Percentiles rank a stretch among this genome's conserved stretches.
These are phyloP conservation scores for Nidularia sp. DNA, from an alignment of 768 basidiomycete species.

Conservation along the genomic window DNA sequence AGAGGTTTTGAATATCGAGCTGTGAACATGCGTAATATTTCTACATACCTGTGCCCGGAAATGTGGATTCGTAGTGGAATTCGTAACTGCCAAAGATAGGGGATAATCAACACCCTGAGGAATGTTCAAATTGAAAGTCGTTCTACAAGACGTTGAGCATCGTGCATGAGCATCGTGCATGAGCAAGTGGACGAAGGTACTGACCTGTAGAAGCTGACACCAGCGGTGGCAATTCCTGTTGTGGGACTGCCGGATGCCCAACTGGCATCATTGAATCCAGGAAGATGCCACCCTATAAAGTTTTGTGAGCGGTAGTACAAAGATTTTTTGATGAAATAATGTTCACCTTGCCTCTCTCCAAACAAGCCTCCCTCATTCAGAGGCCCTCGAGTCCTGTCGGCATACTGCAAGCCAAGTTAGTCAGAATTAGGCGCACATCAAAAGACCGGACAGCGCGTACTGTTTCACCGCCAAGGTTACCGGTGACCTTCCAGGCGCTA, in stretches of 20 bases:
- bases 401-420: too few relatives aligned
- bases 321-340: not conserved
- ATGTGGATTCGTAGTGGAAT: slow-evolving; percentile 37
- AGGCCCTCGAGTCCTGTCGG: slow-evolving; percentile 47
- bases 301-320: not conserved
- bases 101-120: slow-evolving; percentile 46
- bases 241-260: slow-evolving; percentile 43
- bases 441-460: slow-evolving; percentile 26
- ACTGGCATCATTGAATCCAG: slow-evolving; percentile 41
- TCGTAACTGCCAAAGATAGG: slow-evolving; percentile 37
- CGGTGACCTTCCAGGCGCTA: slow-evolving; percentile 44
- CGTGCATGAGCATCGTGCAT: not conserved
- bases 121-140: slow-evolving; percentile 38
- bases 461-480: slow-evolving; percentile 43
- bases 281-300: slow-evolving; percentile 50
- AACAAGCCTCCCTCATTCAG: slow-evolving; percentile 59
- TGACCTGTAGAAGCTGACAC: slow-evolving; percentile 46
- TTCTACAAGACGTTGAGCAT: slow-evolving; percentile 18
- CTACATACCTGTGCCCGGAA: slow-evolving; percentile 35
- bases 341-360: slow-evolving; percentile 45
- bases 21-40: too few relatives aligned
- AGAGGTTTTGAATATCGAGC: not conserved
- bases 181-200: not conserved
- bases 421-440: too few relatives aligned
- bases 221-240: slow-evolving; percentile 33